These are phyloP conservation scores for Chenopodium suecicum DNA, from an alignment of 148 eudicot species.

Conservation along the genomic window DNA sequence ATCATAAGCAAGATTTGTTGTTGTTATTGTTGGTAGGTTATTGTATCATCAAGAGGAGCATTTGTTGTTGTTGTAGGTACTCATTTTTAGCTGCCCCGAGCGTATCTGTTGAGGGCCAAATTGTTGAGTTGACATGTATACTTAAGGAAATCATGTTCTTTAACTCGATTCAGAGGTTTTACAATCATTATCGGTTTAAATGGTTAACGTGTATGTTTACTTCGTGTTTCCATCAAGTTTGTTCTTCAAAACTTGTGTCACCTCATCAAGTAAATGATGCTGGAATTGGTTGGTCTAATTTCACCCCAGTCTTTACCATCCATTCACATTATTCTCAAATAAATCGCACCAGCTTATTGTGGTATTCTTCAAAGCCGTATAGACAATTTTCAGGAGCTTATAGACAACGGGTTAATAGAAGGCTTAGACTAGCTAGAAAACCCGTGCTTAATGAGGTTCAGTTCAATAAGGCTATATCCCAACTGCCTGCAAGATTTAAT, in stretches of 20 bases:
- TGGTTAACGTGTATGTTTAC: not conserved
- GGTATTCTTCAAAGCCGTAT: conserved; percentile 31
- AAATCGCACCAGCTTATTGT: conserved; percentile 2
- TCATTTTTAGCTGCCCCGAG: not conserved
- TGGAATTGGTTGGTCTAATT: not conserved
- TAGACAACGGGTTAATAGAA: conserved; percentile 46
- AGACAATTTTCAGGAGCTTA: conserved; percentile 42
- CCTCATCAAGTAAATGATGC: not conserved
- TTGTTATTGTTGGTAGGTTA: too few species aligned
- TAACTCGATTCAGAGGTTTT: conserved; percentile 10
- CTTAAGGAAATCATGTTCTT: not conserved
- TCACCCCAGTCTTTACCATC: not conserved
- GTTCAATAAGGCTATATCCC: conserved; percentile 46
- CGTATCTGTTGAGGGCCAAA: not conserved
- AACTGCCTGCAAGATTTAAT: conserved; percentile 73
- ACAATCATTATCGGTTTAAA: not conserved
- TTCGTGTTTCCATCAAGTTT: conserved; percentile 15
- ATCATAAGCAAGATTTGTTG: too few species aligned
- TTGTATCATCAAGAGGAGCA: too few species aligned
- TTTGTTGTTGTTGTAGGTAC: too few species aligned
- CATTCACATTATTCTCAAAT: not conserved
- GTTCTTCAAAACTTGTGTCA: not conserved
- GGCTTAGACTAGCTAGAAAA: conserved; percentile 42
- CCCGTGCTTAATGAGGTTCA: conserved; percentile 55
- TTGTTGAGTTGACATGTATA: too few species aligned